Conservation (phyloP, 345 rosid species). For the Punica granatum region DNA sequence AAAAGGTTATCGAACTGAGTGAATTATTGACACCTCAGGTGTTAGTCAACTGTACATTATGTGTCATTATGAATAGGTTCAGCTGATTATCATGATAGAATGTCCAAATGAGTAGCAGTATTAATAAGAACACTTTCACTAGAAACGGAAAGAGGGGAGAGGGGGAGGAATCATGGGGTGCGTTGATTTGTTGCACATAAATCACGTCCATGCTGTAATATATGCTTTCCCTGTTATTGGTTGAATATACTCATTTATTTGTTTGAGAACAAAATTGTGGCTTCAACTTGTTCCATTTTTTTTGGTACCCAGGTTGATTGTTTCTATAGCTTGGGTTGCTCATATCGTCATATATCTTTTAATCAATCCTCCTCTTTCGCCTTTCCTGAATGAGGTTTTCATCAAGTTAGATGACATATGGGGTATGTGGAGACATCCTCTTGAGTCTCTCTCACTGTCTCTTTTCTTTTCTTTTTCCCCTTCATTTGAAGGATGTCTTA, state of each 20-base stretch:
- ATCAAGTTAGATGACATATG: slow-evolving; percentile 91
- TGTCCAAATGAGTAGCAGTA: neutral
- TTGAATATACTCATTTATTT: neutral
- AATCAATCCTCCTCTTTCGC: slow-evolving; percentile 78
- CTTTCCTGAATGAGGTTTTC: slow-evolving; percentile 92
- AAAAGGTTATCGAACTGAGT: neutral
- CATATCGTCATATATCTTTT: slow-evolving; percentile 83
- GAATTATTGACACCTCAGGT: neutral
- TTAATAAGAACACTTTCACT: neutral
- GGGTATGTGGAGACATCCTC: slow-evolving; percentile 39
- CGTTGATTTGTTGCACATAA: neutral
- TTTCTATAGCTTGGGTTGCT: slow-evolving; percentile 94
- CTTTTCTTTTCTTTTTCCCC: neutral
- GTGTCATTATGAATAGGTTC: neutral
- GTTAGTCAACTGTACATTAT: neutral
- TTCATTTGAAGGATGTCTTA: slow-evolving; percentile 3
- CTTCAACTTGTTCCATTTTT: neutral
- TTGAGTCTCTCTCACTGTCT: neutral
- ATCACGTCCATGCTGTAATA: neutral
- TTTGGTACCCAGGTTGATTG: slow-evolving; percentile 52
- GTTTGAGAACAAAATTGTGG: neutral
- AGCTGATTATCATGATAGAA: neutral
- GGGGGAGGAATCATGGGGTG: neutral
- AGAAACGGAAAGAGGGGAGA: neutral
- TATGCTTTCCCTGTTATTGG: neutral